Percentiles rank a stretch among this genome's conserved stretches.
Evolutionary conservation across 2,329 filamentous ascomycete species (phyloP).

Genomic region (Clonostachys sp.): DNA sequence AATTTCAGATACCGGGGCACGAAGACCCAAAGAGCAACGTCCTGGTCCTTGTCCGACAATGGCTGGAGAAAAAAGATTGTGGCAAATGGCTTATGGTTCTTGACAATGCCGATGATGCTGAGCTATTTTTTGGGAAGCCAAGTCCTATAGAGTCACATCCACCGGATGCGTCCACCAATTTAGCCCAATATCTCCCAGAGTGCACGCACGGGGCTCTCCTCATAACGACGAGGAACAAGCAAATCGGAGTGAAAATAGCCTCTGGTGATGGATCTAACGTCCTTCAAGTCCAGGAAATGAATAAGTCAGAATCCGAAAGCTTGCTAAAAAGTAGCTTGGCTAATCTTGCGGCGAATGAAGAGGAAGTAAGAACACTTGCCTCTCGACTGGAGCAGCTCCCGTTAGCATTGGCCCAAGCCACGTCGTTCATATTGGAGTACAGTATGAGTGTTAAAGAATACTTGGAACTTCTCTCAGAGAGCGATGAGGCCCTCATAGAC

Average conservation of each 20-base stretch:
- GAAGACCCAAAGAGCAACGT: conserved; percentile 12
- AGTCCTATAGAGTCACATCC: too few relatives aligned
- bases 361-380: conserved; percentile 9
- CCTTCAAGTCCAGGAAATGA: conserved; percentile 20
- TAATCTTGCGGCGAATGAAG: neutral
- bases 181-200: conserved; percentile 14
- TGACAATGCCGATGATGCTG: conserved; percentile 8
- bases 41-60: conserved; percentile 14
- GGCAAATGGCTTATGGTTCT: conserved; percentile 12
- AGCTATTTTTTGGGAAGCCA: too few relatives aligned
- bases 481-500: conserved; percentile 7
- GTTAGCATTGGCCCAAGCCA: conserved; percentile 24
- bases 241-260: conserved; percentile 14
- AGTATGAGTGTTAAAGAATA: conserved; percentile 14
- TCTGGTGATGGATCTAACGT: conserved; percentile 6
- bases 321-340: conserved; percentile 13
- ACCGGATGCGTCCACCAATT: too few relatives aligned
- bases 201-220: conserved; percentile 20
- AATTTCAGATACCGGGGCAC: conserved; percentile 13
- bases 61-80: conserved; percentile 13
- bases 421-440: conserved; percentile 25
- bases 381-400: conserved; percentile 20
- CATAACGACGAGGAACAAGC: conserved; percentile 25
- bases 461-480: conserved; percentile 11
- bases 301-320: conserved; percentile 11